These are phyloP conservation scores for Beta lomatogona DNA, from an alignment of 179 eudicot genomes.

Conservation along the genomic window DNA sequence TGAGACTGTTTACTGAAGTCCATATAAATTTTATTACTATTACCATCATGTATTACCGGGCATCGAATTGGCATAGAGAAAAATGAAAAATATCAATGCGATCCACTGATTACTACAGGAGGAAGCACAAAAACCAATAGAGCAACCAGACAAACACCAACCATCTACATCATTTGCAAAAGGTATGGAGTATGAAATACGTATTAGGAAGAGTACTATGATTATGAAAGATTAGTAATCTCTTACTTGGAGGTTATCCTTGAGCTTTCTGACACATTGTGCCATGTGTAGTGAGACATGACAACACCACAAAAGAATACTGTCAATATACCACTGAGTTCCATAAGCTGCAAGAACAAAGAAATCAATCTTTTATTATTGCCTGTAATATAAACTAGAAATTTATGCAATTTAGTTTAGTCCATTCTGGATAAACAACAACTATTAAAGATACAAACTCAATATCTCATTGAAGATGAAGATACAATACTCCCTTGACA, in stretches of 20 bases:
- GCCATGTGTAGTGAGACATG: conserved; percentile 91
- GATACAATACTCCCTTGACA: background rate
- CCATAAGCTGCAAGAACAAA: conserved; percentile 54
- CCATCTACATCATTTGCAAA: background rate
- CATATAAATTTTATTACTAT: too few species aligned
- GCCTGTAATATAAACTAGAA: background rate
- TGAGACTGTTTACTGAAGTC: too few species aligned
- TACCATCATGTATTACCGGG: too few species aligned
- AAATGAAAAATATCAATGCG: too few species aligned
- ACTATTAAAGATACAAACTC: background rate
- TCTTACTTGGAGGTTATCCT: conserved; percentile 73
- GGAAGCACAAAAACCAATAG: background rate
- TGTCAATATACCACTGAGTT: conserved; percentile 74
- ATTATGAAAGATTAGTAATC: background rate
- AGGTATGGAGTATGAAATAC: background rate
- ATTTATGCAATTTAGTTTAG: background rate
- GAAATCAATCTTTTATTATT: conserved; percentile 6
- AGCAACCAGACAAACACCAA: background rate
- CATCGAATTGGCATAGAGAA: too few species aligned
- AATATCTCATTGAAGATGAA: background rate
- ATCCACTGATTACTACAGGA: background rate
- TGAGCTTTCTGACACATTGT: conserved; percentile 73
- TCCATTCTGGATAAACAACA: background rate
- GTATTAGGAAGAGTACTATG: background rate
- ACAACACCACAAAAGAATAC: conserved; percentile 81